A percentile compares a stretch with the other conserved stretches of the same genome.
phyloP scores from a whole-genome alignment of 2,329 filamentous ascomycete species.

The Dactylellina drechsleri region DNA sequence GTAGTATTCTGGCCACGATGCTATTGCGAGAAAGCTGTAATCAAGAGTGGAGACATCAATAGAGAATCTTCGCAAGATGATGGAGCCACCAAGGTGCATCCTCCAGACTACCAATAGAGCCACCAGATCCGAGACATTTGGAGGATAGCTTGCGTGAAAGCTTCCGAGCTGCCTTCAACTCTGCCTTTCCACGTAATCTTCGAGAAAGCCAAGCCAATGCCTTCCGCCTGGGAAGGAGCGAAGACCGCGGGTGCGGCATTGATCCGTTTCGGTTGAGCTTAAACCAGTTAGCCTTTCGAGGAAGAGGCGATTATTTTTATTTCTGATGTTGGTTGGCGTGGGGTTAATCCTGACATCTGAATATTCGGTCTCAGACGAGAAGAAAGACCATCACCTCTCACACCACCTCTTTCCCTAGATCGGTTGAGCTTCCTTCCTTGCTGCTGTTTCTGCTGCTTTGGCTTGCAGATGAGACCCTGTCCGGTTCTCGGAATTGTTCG shows the following conservation, averaged over 20 bases:
- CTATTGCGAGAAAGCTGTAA: background rate
- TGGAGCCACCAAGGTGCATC: too few species aligned
- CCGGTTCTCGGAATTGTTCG: conserved; percentile 29
- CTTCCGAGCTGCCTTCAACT: conserved; percentile 47
- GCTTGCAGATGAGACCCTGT: conserved; percentile 27
- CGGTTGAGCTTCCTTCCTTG: conserved; percentile 3
- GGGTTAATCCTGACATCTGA: conserved; percentile 8
- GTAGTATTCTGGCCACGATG: conserved; percentile 23
- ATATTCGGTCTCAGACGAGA: conserved; percentile 7
- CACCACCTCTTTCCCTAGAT: conserved; percentile 48
- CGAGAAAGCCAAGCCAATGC: conserved; percentile 28
- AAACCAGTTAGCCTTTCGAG: conserved; percentile 21
- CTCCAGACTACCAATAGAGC: too few species aligned
- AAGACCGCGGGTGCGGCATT: conserved; percentile 21
- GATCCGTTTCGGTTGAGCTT: conserved; percentile 48
- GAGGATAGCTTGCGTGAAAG: conserved; percentile 14
- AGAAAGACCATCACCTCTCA: conserved; percentile 8
- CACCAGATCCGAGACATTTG: too few species aligned
- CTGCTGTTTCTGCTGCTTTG: conserved; percentile 24
- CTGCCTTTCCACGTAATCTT: conserved; percentile 54
- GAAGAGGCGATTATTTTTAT: conserved; percentile 7
- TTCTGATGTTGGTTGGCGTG: conserved; percentile 37
- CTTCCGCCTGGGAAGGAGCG: background rate
- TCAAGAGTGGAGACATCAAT: background rate
- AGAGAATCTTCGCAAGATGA: too few species aligned